These are phyloP conservation scores for Pythium myriotylum DNA, from an alignment of 352 stramenopile genomes.

Conservation along the genomic window DNA sequence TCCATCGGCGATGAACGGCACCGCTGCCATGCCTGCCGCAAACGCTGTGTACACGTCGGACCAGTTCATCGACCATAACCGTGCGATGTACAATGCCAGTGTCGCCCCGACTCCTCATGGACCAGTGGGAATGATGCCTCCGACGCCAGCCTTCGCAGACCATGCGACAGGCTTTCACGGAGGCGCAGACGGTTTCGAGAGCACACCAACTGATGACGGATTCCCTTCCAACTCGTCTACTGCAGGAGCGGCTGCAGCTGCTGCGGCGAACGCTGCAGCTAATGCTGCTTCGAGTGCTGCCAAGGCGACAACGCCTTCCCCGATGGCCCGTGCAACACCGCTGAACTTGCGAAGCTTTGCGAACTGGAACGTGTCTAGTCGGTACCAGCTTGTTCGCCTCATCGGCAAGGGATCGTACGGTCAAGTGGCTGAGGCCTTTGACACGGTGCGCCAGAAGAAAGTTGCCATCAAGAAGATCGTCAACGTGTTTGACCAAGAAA, in stretches of 20 bases:
- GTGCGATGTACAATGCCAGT: conserved; percentile 70
- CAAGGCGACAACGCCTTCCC: conserved; percentile 58
- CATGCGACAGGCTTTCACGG: conserved; percentile 59
- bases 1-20: conserved; percentile 13
- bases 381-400: conserved; percentile 80
- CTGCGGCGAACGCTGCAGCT: conserved; percentile 34
- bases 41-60: conserved; percentile 55
- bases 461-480: conserved; percentile 91
- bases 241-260: conserved; percentile 15
- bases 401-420: conserved; percentile 87
- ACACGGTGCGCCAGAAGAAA: conserved; percentile 77
- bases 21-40: conserved; percentile 11
- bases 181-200: conserved; percentile 69
- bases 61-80: conserved; percentile 78
- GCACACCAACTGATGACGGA: conserved; percentile 51
- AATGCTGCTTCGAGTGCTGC: conserved; percentile 25
- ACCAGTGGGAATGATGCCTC: conserved; percentile 75
- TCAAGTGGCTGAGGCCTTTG: conserved; percentile 83
- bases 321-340: conserved; percentile 63
- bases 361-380: conserved; percentile 80
- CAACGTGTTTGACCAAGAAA: conserved; percentile 88
- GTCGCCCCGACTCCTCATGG: conserved; percentile 81
- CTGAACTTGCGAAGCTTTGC: conserved; percentile 82
- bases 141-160: conserved; percentile 80
- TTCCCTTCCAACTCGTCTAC: conserved; percentile 45